These are phyloP conservation scores for Leishmania tarentolae DNA, from an alignment of 208 protist species.

Conservation along the genomic window DNA sequence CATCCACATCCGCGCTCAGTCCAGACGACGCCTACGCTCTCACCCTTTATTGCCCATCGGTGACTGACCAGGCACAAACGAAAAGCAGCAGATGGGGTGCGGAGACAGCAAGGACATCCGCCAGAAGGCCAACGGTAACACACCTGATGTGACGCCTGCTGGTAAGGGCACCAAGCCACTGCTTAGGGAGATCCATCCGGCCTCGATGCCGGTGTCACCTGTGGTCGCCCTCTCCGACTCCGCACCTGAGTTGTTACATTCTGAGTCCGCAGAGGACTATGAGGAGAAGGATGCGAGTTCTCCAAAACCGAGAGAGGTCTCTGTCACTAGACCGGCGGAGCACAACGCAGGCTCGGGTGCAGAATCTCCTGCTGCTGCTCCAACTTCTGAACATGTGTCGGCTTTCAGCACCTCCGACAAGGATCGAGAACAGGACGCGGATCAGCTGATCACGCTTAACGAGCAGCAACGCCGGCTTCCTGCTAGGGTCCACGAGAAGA, in stretches of 20 bases:
- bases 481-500: slow-evolving; percentile 12
- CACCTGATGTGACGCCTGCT: not conserved
- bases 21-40: not conserved
- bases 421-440: not conserved
- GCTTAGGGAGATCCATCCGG: not conserved
- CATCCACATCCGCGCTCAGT: not conserved
- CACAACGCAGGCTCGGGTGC: not conserved
- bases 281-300: no score
- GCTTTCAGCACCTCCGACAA: not conserved
- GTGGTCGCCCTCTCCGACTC: not conserved
- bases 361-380: slow-evolving; percentile 5
- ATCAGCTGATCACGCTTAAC: not conserved
- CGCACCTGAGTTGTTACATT: not conserved
- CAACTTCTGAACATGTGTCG: slow-evolving; percentile 3
- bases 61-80: not conserved
- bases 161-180: not conserved
- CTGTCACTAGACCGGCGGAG: not conserved
- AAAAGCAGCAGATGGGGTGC: slow-evolving; percentile 36
- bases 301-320: not conserved
- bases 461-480: not conserved
- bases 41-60: not conserved
- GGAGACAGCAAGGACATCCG: slow-evolving; percentile 34
- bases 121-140: not conserved
- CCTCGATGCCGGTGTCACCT: not conserved
- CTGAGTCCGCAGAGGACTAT: not conserved